phyloP scores from a whole-genome alignment of 352 stramenopile species.

The Globisporangium solare region DNA sequence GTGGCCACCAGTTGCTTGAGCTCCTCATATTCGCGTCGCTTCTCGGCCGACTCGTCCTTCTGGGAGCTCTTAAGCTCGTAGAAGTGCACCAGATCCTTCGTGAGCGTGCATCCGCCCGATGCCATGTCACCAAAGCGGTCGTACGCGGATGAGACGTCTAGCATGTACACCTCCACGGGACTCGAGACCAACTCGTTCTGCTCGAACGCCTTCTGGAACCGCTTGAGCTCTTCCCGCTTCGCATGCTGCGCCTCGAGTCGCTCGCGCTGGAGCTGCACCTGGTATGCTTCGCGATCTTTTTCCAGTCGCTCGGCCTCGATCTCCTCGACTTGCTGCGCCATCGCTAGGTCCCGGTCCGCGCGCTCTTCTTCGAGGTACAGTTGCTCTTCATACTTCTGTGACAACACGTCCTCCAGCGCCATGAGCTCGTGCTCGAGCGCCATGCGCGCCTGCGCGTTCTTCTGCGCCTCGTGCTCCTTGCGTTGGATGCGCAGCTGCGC shows the following conservation, averaged over 20 bases:
- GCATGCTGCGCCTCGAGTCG: constrained; percentile 39
- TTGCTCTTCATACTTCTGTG: constrained; percentile 40
- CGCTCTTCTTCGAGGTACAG: constrained; percentile 24
- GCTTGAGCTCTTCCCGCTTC: constrained; percentile 54
- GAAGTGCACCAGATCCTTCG: constrained; percentile 48
- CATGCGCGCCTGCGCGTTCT: constrained; percentile 26
- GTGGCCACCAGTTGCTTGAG: constrained; percentile 18
- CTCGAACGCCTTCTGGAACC: constrained; percentile 58
- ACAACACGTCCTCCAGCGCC: constrained; percentile 49
- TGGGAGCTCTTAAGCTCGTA: constrained; percentile 54
- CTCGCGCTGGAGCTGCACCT: constrained; percentile 43
- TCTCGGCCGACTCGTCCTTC: constrained; percentile 35
- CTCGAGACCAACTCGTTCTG: constrained; percentile 57
- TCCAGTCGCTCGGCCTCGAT: constrained; percentile 49
- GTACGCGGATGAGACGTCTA: constrained; percentile 38
- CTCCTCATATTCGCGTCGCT: constrained; percentile 28
- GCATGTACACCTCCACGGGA: constrained; percentile 44
- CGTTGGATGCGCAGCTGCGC: constrained; percentile 28
- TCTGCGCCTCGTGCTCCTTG: constrained; percentile 41
- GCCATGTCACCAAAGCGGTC: constrained; percentile 33
- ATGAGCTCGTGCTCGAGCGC: constrained; percentile 47
- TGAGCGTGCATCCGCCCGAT: constrained; percentile 29
- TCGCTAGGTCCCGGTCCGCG: constrained; percentile 27
- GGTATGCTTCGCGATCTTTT: constrained; percentile 28
- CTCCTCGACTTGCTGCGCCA: constrained; percentile 38